Base-by-base conservation (phyloP, 139 green algal species). In the Pleodorina starrii region DNA sequence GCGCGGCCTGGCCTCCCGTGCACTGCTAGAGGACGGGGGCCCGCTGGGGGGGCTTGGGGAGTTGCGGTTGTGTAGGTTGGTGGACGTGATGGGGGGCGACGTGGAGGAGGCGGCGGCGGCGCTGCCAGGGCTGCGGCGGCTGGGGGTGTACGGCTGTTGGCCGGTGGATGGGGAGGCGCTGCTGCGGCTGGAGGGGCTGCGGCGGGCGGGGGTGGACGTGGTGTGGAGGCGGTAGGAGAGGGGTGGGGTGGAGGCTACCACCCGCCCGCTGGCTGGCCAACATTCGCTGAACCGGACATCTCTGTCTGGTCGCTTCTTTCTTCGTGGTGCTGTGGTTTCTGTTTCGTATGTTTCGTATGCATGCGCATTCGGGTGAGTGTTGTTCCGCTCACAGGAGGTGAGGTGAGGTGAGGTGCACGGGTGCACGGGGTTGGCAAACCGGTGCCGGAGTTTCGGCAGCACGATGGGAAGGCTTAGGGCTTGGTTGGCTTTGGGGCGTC, bases 21-120 rank as follows among this genome's bases (percentile, higher is more conserved):
- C 17, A 25, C 0, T 80, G 10, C 25, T 51, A 40, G 72, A 80
- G 35, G 74, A 63, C 4, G 74, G 43, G 14, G 43, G 74, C 14
- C 44, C 44, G 78, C 54, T 85, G 78, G 38, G 27, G 2, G 38
- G 25, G 23, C 12, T 85, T 19, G 21, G 23, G 38, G 51, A 73
- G 78, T 36, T 85, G 78, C 54, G 78, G 35, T 23, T 85, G 25
- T n/a, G 27, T 25, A 21, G 78, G 36, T 29, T 85, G 51, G 36
- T 85, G 78, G 78, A 85, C 16, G 78, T 85, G 51, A 10, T 54
- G 11, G 78, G 36, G 7, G 36, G 10, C 7, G 54, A 85, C 27
- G 78, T 85, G 78, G 78, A 85, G 78, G 54, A 54, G 78, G 78
- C 54, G 23, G 78, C 57, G 35, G 51, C 35, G n/a, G 78, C 51